Evolutionary conservation across 768 basidiomycete genomes (phyloP), one percentile per base, ranked within the genome.

Genomic region (Pleurotus djamor): DNA sequence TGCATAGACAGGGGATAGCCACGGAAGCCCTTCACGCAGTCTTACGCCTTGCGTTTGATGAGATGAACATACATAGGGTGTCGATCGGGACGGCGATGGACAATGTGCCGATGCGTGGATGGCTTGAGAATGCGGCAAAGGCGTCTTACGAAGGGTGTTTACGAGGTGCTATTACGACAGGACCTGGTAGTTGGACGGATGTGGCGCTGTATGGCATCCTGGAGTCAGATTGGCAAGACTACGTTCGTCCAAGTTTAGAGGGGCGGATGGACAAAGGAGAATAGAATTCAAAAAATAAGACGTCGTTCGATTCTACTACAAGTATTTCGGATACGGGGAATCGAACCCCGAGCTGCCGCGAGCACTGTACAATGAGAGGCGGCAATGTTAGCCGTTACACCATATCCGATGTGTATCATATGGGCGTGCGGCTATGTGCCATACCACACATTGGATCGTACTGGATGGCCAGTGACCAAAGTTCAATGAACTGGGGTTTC

Each of bases 311-410:
- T n/a, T 2, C 38, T 41, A 41, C 38, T 10, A 2, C 9, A 47
- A 7, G 5, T 17, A 47, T 47, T 56, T 56, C 54, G 54, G 54
- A 56, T 56, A 81, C 79, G 78, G 78, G 79, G 79, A 80, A 77
- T 80, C 79, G 79, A 81, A 80, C 79, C 79, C 79, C 79, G 79
- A 80, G 79, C 79, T 80, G 74, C 79, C 78, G 81, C 79, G 71
- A 28, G 21, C 21, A 28, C 21, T 28, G 21, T 3, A 3, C 14
- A 5, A 33, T 80, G 79, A 81, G 69, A 81, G 80, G 81, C 79
- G 80, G 79, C 73, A 81, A 81, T 80, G 81, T 80, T 82, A 78
- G 77, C 81, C 79, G 65, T 82, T 82, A 81, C 79, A 81, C 81
- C 80, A 81, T 82, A 82, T 67, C 72, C 68, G 70, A 72, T 28